Percentiles rank a stretch among this genome's conserved stretches.
These are phyloP conservation scores for Biscogniauxia sp. DNA, from an alignment of 2,329 filamentous ascomycete species.

Conservation along the genomic window DNA sequence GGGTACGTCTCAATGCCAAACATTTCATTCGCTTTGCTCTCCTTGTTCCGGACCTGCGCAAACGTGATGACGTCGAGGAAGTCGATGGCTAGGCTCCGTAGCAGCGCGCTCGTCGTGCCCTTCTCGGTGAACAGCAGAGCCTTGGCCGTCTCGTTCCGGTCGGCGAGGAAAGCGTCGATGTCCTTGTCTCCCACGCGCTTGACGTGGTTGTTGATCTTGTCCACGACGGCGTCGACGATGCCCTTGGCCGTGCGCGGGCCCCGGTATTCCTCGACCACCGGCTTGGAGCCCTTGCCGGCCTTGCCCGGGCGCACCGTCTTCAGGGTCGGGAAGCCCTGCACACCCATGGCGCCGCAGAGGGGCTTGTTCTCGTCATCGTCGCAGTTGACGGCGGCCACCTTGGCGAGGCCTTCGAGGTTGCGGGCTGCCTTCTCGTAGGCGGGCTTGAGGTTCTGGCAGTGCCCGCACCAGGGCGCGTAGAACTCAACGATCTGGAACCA, in stretches of 20 bases:
- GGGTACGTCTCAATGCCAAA: conserved; percentile 80
- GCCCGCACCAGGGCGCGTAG: conserved; percentile 97
- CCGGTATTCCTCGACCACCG: conserved; percentile 86
- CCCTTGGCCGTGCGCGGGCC: conserved; percentile 78
- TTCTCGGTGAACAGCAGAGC: conserved; percentile 93
- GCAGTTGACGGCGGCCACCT: conserved; percentile 92
- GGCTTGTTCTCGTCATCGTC: conserved; percentile 91
- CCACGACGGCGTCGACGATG: conserved; percentile 81
- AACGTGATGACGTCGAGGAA: conserved; percentile 78
- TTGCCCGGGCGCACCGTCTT: conserved; percentile 88
- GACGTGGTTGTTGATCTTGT: conserved; percentile 91
- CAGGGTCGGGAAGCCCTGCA: conserved; percentile 92
- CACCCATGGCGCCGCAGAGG: conserved; percentile 79
- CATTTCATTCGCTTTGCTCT: conserved; percentile 65
- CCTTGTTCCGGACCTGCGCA: conserved; percentile 81
- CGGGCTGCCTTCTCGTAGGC: conserved; percentile 93
- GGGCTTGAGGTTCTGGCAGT: conserved; percentile 94
- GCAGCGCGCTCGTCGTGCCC: conserved; percentile 76
- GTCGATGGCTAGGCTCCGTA: conserved; percentile 86
- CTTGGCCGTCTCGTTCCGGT: conserved; percentile 69
- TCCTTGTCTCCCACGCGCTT: conserved; percentile 77
- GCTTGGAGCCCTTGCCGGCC: conserved; percentile 65
- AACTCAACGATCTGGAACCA: conserved; percentile 66
- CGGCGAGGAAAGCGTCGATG: conserved; percentile 69
- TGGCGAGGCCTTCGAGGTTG: conserved; percentile 85